Evolutionary conservation across 352 stramenopile genomes (phyloP), one percentile per base, ranked within the genome.

Genomic region (Globisporangium nodosum): DNA sequence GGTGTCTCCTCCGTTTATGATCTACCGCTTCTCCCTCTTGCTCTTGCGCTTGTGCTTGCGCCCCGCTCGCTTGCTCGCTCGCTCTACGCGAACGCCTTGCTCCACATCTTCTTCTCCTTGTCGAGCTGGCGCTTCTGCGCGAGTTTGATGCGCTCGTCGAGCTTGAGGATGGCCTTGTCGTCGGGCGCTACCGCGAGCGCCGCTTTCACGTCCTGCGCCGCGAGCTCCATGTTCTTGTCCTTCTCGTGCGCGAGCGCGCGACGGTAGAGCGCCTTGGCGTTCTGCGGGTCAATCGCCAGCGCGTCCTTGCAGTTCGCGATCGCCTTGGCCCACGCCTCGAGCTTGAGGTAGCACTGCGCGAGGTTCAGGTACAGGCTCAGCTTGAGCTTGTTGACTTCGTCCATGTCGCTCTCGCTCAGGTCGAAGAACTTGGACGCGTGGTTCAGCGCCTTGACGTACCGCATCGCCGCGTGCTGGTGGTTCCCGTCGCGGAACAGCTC

Each of bases 391-490:
- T 94, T 72, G 15, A 98, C 90, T 60, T 97, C 88, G 33, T 84
- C 71, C 57, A 90, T 72, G 64, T 97, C 87, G 20, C 80, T 71
- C 18, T 79, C 73, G 24, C 53, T 81, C 49, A 97, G 67, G 60
- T 98, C 92, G 58, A 97, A 97, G 63, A 98, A 97, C 71, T 97
- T 97, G 64, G 81, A 79, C 30, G 84, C 74, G 64, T 98, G 92
- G 13, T 69, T 85, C 56, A 98, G 66, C 50, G 93, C 86, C 73
- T 97, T 97, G 39, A 94, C 81, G 64, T 98, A 98, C 12, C 90
- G 84, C 54, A 85, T 78, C 27, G 85, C 89, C 9, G 93, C 93
- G 47, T 88, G 76, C 58, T 90, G 80, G 72, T 85, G 76, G 70
- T 97, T 97, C 54, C 92, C 88, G 54, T 88, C 92, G 56, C 88